These are phyloP conservation scores for Cladophialophora carrionii DNA, from an alignment of 2,329 filamentous ascomycete species.

Conservation along the genomic window DNA sequence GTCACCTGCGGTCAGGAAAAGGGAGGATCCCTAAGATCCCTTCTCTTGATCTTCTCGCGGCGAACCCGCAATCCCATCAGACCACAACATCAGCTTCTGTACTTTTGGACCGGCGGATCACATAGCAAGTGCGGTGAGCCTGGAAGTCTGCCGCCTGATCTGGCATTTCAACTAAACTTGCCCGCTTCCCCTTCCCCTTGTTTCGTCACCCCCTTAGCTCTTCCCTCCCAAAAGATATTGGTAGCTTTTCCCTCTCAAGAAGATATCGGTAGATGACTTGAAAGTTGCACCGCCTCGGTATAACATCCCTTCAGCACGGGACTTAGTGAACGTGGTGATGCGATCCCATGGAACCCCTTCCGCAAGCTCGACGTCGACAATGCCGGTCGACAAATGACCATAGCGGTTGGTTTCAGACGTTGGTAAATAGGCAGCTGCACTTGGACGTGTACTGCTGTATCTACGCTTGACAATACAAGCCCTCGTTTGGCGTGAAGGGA, in stretches of 20 bases:
- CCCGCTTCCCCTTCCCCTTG: neutral
- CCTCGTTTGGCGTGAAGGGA: neutral
- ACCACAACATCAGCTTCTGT: neutral
- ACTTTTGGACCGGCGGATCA: too few species aligned
- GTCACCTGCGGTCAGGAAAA: neutral
- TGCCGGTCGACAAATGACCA: neutral
- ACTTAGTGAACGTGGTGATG: slow-evolving; percentile 68
- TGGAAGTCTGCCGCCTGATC: neutral
- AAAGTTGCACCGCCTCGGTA: slow-evolving; percentile 65
- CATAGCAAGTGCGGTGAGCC: neutral
- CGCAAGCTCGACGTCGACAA: neutral
- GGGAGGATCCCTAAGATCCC: too few species aligned
- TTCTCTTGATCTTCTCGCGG: neutral
- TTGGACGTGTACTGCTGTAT: neutral
- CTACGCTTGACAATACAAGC: neutral
- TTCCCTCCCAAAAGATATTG: slow-evolving; percentile 67
- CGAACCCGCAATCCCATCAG: neutral
- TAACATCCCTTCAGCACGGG: slow-evolving; percentile 71
- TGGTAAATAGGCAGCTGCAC: neutral
- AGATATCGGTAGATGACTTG: slow-evolving; percentile 71
- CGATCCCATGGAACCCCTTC: too few species aligned
- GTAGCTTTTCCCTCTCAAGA: slow-evolving; percentile 61
- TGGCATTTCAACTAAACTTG: neutral
- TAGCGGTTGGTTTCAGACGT: neutral
- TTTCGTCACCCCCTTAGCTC: slow-evolving; percentile 2